Conservation (phyloP, 2,329 filamentous ascomycete genomes). For the Cladorrhinum sp. region DNA sequence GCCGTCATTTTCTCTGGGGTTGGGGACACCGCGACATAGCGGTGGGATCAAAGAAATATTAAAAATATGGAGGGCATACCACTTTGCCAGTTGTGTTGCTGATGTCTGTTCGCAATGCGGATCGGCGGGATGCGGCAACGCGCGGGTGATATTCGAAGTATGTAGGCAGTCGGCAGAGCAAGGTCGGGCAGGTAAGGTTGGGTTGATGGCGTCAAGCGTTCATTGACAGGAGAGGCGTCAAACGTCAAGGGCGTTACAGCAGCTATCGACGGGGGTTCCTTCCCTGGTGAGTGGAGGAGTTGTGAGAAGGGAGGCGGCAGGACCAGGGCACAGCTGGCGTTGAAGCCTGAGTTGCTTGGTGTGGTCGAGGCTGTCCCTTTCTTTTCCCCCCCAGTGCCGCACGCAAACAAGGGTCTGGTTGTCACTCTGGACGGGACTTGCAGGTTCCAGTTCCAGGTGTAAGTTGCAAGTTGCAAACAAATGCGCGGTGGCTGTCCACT, state of each 20-base stretch:
- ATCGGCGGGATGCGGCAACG: conserved; percentile 5
- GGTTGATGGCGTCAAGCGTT: neutral
- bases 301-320: neutral
- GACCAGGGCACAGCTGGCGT: conserved; percentile 8
- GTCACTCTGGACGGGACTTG: conserved; percentile 1
- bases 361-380: neutral
- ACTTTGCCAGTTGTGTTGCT: conserved; percentile 2
- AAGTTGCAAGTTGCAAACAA: neutral
- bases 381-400: conserved; percentile 1
- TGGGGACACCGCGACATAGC: conserved; percentile 20
- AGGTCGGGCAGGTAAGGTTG: neutral
- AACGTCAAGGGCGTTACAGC: neutral
- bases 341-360: neutral
- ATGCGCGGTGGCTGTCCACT: neutral
- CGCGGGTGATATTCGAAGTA: neutral
- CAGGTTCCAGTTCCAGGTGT: neutral
- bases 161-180: neutral
- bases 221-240: neutral
- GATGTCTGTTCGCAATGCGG: neutral
- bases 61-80: conserved; percentile 18
- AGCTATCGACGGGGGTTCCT: neutral
- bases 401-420: conserved; percentile 12
- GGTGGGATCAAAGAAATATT: neutral
- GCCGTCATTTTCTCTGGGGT: conserved; percentile 23
- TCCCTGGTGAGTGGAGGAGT: neutral